These are phyloP conservation scores for Apiospora arundinis DNA, from an alignment of 2,329 filamentous ascomycete species.

Conservation along the genomic window DNA sequence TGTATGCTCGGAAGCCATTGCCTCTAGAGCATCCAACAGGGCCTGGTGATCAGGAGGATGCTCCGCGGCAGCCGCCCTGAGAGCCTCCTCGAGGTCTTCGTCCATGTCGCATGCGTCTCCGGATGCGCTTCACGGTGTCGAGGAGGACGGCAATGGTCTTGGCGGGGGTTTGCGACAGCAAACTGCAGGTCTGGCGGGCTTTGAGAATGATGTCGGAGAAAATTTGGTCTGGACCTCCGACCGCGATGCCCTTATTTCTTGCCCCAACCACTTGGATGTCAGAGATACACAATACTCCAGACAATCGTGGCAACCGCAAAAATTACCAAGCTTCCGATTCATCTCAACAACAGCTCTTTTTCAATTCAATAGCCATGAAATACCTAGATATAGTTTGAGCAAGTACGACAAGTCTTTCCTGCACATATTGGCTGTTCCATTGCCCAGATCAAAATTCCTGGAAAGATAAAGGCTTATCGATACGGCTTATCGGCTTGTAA, in stretches of 20 bases:
- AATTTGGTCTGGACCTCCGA: slow-evolving; percentile 27
- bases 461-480: slow-evolving; percentile 4
- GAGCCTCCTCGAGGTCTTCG: slow-evolving; percentile 21
- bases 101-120: slow-evolving; percentile 25
- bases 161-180: slow-evolving; percentile 23
- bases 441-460: background rate
- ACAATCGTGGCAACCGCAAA: background rate
- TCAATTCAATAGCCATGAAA: background rate
- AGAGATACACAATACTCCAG: slow-evolving; percentile 22
- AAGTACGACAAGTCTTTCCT: background rate
- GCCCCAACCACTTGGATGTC: slow-evolving; percentile 25
- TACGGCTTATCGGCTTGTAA: background rate
- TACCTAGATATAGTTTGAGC: background rate
- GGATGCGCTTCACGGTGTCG: slow-evolving; percentile 17
- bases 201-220: slow-evolving; percentile 25
- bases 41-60: slow-evolving; percentile 12
- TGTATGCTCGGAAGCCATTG: background rate
- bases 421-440: background rate
- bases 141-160: slow-evolving; percentile 10
- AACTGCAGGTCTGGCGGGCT: slow-evolving; percentile 16
- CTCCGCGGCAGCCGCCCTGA: slow-evolving; percentile 5
- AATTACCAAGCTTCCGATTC: background rate
- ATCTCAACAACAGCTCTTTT: background rate
- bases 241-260: slow-evolving; percentile 30
- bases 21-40: slow-evolving; percentile 5